These are phyloP conservation scores for Acephala macrosclerotiorum DNA, from an alignment of 2,329 filamentous ascomycete species.

Conservation along the genomic window DNA sequence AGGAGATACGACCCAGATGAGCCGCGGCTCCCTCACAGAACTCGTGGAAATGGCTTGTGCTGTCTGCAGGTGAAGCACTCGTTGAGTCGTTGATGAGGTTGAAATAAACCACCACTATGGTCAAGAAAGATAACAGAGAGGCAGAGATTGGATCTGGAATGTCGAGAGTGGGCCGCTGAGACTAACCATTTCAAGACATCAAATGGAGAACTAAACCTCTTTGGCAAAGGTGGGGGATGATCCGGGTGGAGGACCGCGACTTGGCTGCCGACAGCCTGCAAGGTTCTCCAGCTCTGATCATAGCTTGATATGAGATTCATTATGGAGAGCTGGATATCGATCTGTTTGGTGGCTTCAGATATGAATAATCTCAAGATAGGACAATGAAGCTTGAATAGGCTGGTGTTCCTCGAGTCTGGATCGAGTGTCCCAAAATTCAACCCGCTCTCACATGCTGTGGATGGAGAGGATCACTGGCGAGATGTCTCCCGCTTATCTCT, in stretches of 20 bases:
- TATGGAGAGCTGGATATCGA: too few relatives aligned
- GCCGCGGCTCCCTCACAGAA: background rate
- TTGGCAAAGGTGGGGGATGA: background rate
- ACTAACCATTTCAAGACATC: background rate
- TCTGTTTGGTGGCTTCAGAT: too few relatives aligned
- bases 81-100: too few relatives aligned
- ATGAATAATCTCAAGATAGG: too few relatives aligned
- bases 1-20: background rate
- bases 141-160: background rate
- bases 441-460: background rate
- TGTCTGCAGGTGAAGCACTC: too few relatives aligned
- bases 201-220: background rate
- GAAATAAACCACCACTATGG: too few relatives aligned
- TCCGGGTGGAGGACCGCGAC: too few relatives aligned
- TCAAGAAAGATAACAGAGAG: background rate
- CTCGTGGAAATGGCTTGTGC: background rate
- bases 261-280: background rate
- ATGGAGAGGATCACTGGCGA: background rate
- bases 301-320: background rate
- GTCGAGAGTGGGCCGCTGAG: background rate
- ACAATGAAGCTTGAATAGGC: conserved; percentile 1
- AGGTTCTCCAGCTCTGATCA: conserved; percentile 1
- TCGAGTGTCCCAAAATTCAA: background rate
- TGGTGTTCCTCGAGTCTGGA: background rate
- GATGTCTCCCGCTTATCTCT: background rate